Percentiles rank a stretch among this genome's conserved stretches.
Evolutionary conservation across 345 rosid genomes (phyloP).

Genomic region (Corchorus capsularis): DNA sequence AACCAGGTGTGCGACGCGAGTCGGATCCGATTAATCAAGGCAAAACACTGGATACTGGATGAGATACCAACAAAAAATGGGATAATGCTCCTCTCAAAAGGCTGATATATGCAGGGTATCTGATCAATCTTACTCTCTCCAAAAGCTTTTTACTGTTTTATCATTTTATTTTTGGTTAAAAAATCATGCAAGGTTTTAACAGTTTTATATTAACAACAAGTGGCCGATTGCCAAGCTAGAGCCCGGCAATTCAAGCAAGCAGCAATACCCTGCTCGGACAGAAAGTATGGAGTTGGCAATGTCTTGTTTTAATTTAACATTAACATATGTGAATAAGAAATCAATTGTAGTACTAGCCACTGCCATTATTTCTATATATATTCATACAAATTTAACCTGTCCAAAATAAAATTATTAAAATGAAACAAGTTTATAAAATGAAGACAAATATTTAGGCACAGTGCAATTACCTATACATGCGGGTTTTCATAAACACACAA

Average conservation of each 20-base stretch:
- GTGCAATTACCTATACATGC: conserved; percentile 1
- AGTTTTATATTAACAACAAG: background rate
- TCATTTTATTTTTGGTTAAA: background rate
- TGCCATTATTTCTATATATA: no score
- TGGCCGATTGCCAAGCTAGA: background rate
- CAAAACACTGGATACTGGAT: no score
- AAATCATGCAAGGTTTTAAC: background rate
- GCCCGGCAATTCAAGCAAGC: background rate
- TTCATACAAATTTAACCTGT: no score
- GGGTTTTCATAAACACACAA: conserved; percentile 29
- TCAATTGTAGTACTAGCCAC: no score
- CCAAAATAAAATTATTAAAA: no score
- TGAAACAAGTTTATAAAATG: background rate
- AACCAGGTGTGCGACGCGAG: no score
- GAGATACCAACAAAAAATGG: no score
- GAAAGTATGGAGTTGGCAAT: background rate
- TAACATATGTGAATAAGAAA: background rate
- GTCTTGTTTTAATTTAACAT: background rate
- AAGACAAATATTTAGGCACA: background rate
- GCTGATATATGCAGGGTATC: no score
- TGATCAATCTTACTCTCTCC: background rate
- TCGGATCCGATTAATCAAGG: no score
- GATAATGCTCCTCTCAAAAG: background rate
- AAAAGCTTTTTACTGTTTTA: background rate
- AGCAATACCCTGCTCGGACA: background rate